Base-by-base conservation (phyloP, 176 grass and related monocot species). In the Hsuehochloa calcarea region DNA sequence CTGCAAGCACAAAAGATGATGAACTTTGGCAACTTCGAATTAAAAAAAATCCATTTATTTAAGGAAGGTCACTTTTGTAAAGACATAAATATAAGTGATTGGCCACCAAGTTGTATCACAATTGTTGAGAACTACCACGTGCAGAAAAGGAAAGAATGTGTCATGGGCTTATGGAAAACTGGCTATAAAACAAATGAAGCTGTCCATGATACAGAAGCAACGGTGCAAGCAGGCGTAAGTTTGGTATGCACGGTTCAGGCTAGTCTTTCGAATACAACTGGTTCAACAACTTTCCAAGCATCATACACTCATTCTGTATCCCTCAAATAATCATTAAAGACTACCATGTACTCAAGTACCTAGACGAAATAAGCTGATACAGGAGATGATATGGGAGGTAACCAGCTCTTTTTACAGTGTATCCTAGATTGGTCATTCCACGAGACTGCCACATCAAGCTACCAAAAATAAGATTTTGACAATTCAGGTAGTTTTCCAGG, bases 1-100 rank as follows among this genome's bases (percentile, higher is more conserved):
- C 96, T 99, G 87, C 65, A 40, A 59, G 29, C 68, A 72, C 35
- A 77, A 63, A 80, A 5, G 38, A 65, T 3, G 74, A 23, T 56
- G 2, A 25, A 11, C 31, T 76, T 39, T 22, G 15, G 37, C 15
- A 74, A 35, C 6, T 74, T 65, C 6, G 22, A 71, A 6, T 25
- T 47, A 49, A 45, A 27, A 27, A 70, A 25, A 4, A 17, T 49
- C 13, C 8, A 83, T 65, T 52, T 14, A 6, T 12, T n/a, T 20
- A 61, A 74, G 70, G 20, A 49, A 46, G 12, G 10, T 8, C 26
- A n/a, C 11, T 62, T 78, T 23, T 27, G 14, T 62, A 45, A 27
- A 29, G 8, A 27, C 13, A 46, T 19, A 3, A 26, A 22, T 75
- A 74, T 34, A 74, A 34, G 47, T 8, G 20, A 77, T 22, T 59